These are phyloP conservation scores for Pascua guehoae DNA, from an alignment of 1,284 basidiomycete species.

Conservation along the genomic window DNA sequence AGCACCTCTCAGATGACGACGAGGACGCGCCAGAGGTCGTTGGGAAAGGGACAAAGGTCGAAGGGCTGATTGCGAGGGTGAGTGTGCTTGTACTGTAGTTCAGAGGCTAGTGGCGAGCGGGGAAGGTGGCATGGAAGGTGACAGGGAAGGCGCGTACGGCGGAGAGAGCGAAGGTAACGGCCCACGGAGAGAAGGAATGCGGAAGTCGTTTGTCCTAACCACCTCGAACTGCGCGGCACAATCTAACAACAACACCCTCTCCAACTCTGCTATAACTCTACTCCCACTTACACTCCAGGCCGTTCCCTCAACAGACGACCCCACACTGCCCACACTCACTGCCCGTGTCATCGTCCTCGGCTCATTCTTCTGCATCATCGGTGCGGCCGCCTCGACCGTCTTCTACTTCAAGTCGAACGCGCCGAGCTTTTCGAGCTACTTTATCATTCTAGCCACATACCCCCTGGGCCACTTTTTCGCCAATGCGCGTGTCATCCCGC, in stretches of 20 bases:
- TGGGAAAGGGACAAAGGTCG: slow-evolving; percentile 24
- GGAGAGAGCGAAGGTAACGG: too few species aligned
- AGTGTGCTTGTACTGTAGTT: slow-evolving; percentile 3
- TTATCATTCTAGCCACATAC: slow-evolving; percentile 54
- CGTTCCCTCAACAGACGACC: slow-evolving; percentile 56
- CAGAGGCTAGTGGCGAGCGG: background rate
- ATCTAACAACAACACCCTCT: too few species aligned
- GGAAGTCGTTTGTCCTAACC: too few species aligned
- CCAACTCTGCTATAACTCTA: too few species aligned
- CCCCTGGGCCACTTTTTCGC: slow-evolving; percentile 51
- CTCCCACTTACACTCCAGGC: slow-evolving; percentile 31
- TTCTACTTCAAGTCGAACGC: slow-evolving; percentile 54
- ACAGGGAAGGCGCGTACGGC: too few species aligned
- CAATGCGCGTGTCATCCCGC: slow-evolving; percentile 31
- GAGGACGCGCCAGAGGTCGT: slow-evolving; percentile 5
- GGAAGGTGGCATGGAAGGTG: too few species aligned
- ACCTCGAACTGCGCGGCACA: too few species aligned
- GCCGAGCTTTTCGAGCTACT: slow-evolving; percentile 55
- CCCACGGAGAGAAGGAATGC: too few species aligned
- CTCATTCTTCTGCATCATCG: slow-evolving; percentile 54
- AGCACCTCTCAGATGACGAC: slow-evolving; percentile 3
- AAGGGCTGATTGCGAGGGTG: slow-evolving; percentile 37
- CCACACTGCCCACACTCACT: slow-evolving; percentile 54
- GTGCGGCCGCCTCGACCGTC: slow-evolving; percentile 52
- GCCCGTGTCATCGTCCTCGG: slow-evolving; percentile 55